Base-by-base conservation (phyloP, 2,329 filamentous ascomycete species). In the Trichoderma atrobrunneum region DNA sequence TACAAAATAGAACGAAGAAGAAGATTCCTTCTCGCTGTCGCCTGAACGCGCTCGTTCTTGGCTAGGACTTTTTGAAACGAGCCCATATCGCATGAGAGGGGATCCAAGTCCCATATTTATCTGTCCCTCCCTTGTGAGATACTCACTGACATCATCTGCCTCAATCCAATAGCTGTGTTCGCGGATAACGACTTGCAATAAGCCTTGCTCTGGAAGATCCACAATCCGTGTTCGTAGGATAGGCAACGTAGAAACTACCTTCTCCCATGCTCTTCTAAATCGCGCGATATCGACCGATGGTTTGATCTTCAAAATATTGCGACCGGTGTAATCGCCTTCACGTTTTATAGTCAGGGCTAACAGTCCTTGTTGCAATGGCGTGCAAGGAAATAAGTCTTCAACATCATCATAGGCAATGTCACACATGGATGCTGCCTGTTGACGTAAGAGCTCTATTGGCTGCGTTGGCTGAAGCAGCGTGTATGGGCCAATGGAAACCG, bases 301-400 rank as follows among this genome's bases (percentile, higher is more conserved):
- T 12, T 72, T 32, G 5, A 72, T 39, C 26, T 57, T 43, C 6
- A 62, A 18, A 18, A 72, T 28, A 16, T 56, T 67, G 24, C 56
- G 63, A 24, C 54, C 61, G 3, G 39, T 34, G 43, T 64, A 64
- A 32, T 64, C 26, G 18, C 39, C 67, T 54, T 54, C 12, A 57
- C 67, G 36, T 24, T 66, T 71, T 7, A 36, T 21, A 24, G 69
- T 71, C 24, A 66, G 6, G 28, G 69, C 60, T 16, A 71, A 43
- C 8, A 71, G 48, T 7, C 69, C 69, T 11, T 64, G 24, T 48
- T 71, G 69, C 8, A 71, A 32, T 10, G 59, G 43, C 7, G 69
- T 71, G 48, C 69, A 71, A 24, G 69, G 69, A 26, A 66, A 66
- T 10, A 71, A 4, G 18, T 71, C 69, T 43, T 71, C 69, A 21